Evolutionary conservation across 2,329 filamentous ascomycete genomes (phyloP), one percentile per base, ranked within the genome.

Genomic region (Cytospora piceicola): DNA sequence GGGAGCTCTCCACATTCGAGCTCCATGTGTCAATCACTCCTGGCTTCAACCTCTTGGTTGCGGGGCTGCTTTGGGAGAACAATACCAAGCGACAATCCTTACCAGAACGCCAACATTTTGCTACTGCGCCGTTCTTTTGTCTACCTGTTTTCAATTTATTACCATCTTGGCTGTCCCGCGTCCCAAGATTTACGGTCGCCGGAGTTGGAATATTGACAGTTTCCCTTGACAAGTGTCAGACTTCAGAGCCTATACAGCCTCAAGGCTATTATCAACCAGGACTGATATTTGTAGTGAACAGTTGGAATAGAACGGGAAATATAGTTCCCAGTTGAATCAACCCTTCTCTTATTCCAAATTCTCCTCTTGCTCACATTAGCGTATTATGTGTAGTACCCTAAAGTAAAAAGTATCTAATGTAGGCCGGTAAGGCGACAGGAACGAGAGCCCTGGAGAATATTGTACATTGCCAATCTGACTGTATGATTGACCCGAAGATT

Each of bases 81-180:
- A 63, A 63, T 63, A 17, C 20, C 17, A 29, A 52, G 22, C 39
- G 30, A 63, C 61, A 63, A 63, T 63, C 22, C n/a, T 34, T 27
- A 20, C 7, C 34, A 24, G 15, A 27, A 57, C 53, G 54, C 53
- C 54, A 39, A 24, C 61, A 57, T 39, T 57, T 15, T 46, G n/a
- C 46, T 12, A 51, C 4, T 20, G 7, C 27, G 15, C 42, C 36
- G 46, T 49, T 9, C 46, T 49, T 49, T 49, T 49, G 46, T 49
- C 24, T 39, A 8, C 32, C 34, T 42, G 46, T 4, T 11, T 24
- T 49, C n/a, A 22, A 49, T n/a, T 22, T 49, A 4, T 49, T 49
- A 22, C 17, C 3, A 6, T 49, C 11, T 3, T 42, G 17, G 15
- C 39, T 42, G 39, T 2, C 39, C 17, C 39, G 15, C 39, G 36